phyloP scores from a whole-genome alignment of 108 stramenopile species.

The Skeletonema grethae region DNA sequence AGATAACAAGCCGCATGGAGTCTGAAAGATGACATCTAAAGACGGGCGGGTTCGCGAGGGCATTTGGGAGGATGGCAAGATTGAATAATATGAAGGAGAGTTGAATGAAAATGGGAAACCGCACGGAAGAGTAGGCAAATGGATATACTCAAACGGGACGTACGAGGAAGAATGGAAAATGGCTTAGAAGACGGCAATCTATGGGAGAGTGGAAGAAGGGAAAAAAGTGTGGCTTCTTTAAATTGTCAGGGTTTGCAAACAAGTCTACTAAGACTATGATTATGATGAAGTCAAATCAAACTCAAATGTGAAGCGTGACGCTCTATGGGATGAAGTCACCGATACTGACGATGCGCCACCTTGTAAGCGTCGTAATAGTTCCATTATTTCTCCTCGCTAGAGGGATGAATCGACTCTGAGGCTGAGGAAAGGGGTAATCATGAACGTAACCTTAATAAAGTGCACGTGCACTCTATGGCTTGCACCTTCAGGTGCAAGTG shows the following conservation, averaged over 20 bases:
- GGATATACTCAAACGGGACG: no score
- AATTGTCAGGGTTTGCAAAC: background rate
- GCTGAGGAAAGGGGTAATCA: no score
- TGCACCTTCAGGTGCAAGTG: no score
- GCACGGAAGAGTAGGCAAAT: no score
- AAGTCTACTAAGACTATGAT: background rate
- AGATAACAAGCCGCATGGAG: constrained; percentile 28
- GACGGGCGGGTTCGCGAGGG: constrained; percentile 49
- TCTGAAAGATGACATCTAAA: constrained; percentile 44
- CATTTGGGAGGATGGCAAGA: no score
- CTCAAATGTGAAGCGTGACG: background rate
- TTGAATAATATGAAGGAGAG: no score
- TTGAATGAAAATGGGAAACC: no score
- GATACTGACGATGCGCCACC: background rate
- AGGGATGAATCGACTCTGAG: no score
- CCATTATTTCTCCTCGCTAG: background rate
- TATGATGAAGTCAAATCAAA: background rate
- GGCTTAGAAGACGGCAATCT: background rate
- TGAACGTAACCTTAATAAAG: no score
- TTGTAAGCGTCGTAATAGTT: background rate
- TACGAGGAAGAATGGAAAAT: no score
- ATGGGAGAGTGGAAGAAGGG: constrained; percentile 57
- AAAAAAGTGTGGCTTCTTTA: constrained; percentile 32
- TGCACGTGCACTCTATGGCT: no score
- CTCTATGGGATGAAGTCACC: background rate